phyloP scores from a whole-genome alignment of 139 green algal species.

The Chlorella sp. region DNA sequence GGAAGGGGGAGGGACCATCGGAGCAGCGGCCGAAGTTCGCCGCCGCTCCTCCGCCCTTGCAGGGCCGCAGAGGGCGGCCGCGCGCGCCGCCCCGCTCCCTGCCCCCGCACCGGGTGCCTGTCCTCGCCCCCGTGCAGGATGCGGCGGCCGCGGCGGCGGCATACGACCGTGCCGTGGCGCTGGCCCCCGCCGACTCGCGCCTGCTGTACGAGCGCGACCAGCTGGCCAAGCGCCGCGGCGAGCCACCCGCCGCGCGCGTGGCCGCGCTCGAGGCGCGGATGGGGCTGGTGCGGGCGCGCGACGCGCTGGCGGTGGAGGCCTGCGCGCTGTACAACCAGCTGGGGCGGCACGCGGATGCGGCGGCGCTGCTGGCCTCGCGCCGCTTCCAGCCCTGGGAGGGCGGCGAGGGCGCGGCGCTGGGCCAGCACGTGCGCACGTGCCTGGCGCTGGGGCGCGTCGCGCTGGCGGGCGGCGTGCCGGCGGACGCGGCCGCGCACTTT shows the following conservation, averaged over 20 bases:
- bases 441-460: background rate
- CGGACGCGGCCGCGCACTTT: background rate
- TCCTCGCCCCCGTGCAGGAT: background rate
- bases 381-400: slow-evolving; percentile 15
- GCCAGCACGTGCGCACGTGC: slow-evolving; percentile 9
- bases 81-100: too few species aligned
- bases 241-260: background rate
- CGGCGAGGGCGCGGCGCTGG: slow-evolving; percentile 9
- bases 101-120: background rate
- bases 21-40: too few species aligned
- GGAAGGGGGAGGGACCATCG: too few species aligned
- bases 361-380: slow-evolving; percentile 1
- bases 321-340: slow-evolving; percentile 9
- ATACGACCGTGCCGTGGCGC: background rate
- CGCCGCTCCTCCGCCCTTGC: too few species aligned
- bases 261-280: background rate
- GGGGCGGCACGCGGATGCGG: background rate
- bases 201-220: slow-evolving; percentile 20
- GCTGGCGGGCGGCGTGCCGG: background rate
- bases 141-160: background rate
- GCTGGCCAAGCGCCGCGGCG: slow-evolving; percentile 2
- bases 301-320: slow-evolving; percentile 7
- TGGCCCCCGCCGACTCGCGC: slow-evolving; percentile 5
- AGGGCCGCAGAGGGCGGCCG: too few species aligned
- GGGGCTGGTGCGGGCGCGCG: background rate